Conservation (phyloP, 768 basidiomycete genomes). For the Tephrocybe sp. region DNA sequence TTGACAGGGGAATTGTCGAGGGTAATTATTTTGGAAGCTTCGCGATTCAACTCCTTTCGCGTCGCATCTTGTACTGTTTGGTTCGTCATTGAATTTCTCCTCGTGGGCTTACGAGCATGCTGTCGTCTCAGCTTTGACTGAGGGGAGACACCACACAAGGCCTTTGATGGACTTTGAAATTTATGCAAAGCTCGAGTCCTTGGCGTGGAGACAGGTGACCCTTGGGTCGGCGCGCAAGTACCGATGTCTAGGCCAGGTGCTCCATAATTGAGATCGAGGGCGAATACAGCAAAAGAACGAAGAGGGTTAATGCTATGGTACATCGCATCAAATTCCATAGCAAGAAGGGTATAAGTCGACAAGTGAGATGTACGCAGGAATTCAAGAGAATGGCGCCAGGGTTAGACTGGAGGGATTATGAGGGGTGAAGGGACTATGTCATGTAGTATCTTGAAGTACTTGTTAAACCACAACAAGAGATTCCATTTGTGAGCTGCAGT, state of each 20-base stretch:
- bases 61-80: conserved; percentile 29
- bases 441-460: too few species aligned
- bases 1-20: conserved; percentile 57
- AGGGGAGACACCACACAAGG: not conserved
- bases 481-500: conserved; percentile 25
- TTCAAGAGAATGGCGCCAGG: conserved; percentile 32
- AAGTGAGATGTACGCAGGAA: conserved; percentile 14
- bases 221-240: too few species aligned
- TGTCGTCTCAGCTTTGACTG: not conserved
- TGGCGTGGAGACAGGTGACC: too few species aligned
- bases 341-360: conserved; percentile 19
- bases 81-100: conserved; percentile 22
- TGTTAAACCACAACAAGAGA: conserved; percentile 17
- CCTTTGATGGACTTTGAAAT: conserved; percentile 9
- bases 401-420: conserved; percentile 10
- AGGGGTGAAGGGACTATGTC: too few species aligned
- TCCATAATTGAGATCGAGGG: conserved; percentile 20
- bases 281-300: conserved; percentile 35
- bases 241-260: too few species aligned
- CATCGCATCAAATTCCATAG: conserved; percentile 27
- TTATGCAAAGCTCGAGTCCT: too few species aligned
- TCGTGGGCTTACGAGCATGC: conserved; percentile 15
- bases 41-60: conserved; percentile 31
- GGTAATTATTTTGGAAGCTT: conserved; percentile 38
- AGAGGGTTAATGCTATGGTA: conserved; percentile 26